Evolutionary conservation across 306 rosid genomes (phyloP), one percentile per base, ranked within the genome.

Genomic region (Gleditsia sinensis): DNA sequence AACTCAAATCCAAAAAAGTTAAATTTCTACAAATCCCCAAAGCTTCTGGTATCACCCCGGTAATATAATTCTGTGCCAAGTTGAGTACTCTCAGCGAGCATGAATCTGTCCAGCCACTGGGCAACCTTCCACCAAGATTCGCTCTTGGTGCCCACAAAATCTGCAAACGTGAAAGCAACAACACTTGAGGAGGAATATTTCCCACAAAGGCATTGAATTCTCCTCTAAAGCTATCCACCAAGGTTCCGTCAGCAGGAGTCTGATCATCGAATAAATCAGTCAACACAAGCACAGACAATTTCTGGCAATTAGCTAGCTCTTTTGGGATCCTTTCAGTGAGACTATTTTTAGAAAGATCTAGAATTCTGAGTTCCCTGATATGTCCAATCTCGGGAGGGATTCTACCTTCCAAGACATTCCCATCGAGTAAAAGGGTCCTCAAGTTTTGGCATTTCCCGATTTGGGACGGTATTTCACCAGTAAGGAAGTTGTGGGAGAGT

Each of bases 61-160:
- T 19, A 34, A 86, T 56, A 72, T 85, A 85, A 74, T 89, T 89
- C 76, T 85, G 82, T 14, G 83, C 89, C 81, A 89, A 79, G 75
- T 86, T 89, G 46, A 86, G 83, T 48, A 85, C 78, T 70, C 82
- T 79, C 21, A 89, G 72, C 16, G 83, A 72, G 73, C 89, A 85
- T 1, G 57, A 84, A 71, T 79, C 70, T 57, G 69, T 71, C 89
- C 91, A 86, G 20, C 80, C 83, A 66, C 27, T 51, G 3, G 89
- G 87, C 39, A 89, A 69, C 60, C 82, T 42, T 2, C 94, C 94
- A 5, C 67, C 85, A 9, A 89, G 82, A 77, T 89, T 89, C 0
- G 88, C 91, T 62, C 88, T 79, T 0, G 94, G 94, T 0, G 89
- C 91, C 94, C 91, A 89, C 75, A 86, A 21, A 61, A 86, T 78